Base-by-base conservation (phyloP, 163 green algal species). In the Coccomyxa subellipsoidea region DNA sequence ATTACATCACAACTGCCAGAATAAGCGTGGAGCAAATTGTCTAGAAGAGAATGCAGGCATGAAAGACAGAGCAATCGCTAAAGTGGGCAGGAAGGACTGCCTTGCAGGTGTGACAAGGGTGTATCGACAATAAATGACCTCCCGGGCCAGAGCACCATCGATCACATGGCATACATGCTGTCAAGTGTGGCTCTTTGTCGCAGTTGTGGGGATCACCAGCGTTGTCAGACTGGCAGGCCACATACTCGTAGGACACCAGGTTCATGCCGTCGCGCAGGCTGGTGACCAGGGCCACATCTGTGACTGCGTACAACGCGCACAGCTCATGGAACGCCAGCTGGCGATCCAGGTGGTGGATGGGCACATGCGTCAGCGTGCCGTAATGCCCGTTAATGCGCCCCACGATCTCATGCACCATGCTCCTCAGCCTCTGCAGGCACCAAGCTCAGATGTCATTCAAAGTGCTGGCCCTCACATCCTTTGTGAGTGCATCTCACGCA, bases 211-310 rank as follows among this genome's bases (percentile, higher is more conserved):
- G 34, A 76, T 27, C 47, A 83, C 84, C 91, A 25, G 95, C 93
- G 80, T 98, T 97, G 88, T 97, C 92, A 32, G 84, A 93, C 91
- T 98, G 95, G 89, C 97, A 99, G 18, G 96, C 97, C 73, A 99
- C 97, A 76, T 97, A 99, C 92, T 99, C 97, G 88, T 99, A 99
- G 79, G 87, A 95, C 38, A 99, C 96, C 35, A 99, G 94, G 89
- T 99, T 99, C 97, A 99, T 99, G 71, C 97, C 97, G 85, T 99
- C 97, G 18, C 97, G 87, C 83, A 99, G 92, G 3, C 87, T 93
- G 18, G 95, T 99, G 18, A 99, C 95, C 71, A 99, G 87, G 3
- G 91, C 90, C 27, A 98, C 95, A 79, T 99, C 95, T 9, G 96
- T 98, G 72, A 99, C 93, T 10, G 95, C 94, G 80, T 99, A 99